Base-by-base conservation (phyloP, 2,329 filamentous ascomycete genomes). In the Diplocarpon rosae region DNA sequence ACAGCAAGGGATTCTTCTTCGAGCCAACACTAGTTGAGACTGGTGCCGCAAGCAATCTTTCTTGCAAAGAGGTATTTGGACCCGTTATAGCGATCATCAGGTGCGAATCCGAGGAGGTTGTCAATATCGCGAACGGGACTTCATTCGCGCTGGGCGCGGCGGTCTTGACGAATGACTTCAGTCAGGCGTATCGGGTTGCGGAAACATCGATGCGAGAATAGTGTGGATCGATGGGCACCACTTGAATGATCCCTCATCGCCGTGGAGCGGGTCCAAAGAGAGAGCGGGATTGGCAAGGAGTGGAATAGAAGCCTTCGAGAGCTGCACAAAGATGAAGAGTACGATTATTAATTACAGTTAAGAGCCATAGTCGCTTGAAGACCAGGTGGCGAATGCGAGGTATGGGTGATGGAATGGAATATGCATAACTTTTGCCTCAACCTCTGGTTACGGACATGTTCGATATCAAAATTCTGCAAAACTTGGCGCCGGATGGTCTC, bases 81-180 rank as follows among this genome's bases (percentile, higher is more conserved):
- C 90, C 90, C 3, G 83, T 95, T 0, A 89, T 88, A 0, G 88
- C 84, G 0, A 66, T 95, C 16, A 95, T 95, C 69, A 72, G 77
- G 32, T 96, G 95, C 60, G 75, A 84, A 36, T 85, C 81, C 0
- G 90, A 95, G 65, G 79, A 83, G 39, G 88, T 94, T 3, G 78
- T 95, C 20, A 69, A 75, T 47, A 66, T 89, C 52, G 89, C 90
- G 4, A 96, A 96, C 65, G 65, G 68, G 35, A 73, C 85, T 1
- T 79, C 88, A 42, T 88, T 95, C 32, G 90, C 90, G 1, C 72
- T 96, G 37, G 90, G 90, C 0, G 89, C 85, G 0, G 95, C 95
- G 67, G 94, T 96, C 67, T 95, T 85, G 71, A 88, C 75, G 10
- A 64, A 69, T 39, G 73, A 83, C 56, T 52, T 82, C 28, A 67